Conservation (phyloP, 768 basidiomycete genomes). For the Favolaschia claudopus region DNA sequence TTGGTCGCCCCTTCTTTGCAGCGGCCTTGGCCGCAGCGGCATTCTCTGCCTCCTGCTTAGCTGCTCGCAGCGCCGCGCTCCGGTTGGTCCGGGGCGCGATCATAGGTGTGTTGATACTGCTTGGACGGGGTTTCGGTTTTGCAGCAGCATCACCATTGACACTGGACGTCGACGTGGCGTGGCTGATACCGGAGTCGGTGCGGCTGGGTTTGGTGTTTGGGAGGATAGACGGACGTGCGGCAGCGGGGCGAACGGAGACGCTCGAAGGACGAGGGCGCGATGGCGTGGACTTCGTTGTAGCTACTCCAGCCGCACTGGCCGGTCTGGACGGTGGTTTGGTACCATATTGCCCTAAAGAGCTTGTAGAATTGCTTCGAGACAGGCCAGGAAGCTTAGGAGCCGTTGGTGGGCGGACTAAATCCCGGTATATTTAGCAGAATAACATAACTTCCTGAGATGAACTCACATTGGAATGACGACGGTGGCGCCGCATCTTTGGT, state of each 20-base stretch:
- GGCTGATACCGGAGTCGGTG: conserved; percentile 24
- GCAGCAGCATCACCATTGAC: conserved; percentile 18
- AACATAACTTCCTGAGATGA: not conserved
- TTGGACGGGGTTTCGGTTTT: conserved; percentile 56
- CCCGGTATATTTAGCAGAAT: conserved; percentile 13
- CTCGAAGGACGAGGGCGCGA: conserved; percentile 27
- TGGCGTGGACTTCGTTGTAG: conserved; percentile 17
- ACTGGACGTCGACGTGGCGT: conserved; percentile 21
- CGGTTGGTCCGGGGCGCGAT: conserved; percentile 77
- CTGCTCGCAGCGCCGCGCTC: conserved; percentile 73
- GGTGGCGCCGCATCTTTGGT: conserved; percentile 69
- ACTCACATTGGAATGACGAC: conserved; percentile 76
- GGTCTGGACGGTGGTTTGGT: conserved; percentile 44
- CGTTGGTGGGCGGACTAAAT: conserved; percentile 56
- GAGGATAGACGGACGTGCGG: conserved; percentile 19
- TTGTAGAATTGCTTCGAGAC: conserved; percentile 52
- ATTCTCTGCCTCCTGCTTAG: conserved; percentile 69
- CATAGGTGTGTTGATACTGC: conserved; percentile 64
- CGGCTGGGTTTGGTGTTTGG: conserved; percentile 38
- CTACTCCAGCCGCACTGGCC: conserved; percentile 46
- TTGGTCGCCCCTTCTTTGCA: conserved; percentile 40
- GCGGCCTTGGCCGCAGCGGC: conserved; percentile 49
- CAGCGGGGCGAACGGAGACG: conserved; percentile 25
- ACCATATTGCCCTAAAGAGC: conserved; percentile 34
- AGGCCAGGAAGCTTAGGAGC: conserved; percentile 51